Conservation (phyloP, 768 basidiomycete species). For the Coprinopsis marcescibilis region DNA sequence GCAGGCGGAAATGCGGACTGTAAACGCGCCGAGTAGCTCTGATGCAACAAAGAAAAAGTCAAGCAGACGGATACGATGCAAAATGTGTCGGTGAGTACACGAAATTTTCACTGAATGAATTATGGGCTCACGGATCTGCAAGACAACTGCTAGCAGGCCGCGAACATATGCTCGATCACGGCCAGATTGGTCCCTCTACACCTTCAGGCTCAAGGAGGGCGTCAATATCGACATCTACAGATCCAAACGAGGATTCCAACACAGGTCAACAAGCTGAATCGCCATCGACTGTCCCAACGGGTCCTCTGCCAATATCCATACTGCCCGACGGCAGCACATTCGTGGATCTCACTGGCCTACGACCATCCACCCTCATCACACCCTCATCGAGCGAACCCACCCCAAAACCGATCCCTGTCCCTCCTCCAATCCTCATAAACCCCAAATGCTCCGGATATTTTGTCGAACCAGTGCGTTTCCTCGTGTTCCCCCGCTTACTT, state of each 20-base stretch:
- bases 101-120: neutral
- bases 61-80: constrained; percentile 80
- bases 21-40: too few relatives aligned
- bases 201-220: constrained; percentile 29
- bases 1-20: too few relatives aligned
- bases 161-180: constrained; percentile 94
- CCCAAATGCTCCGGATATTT: constrained; percentile 95
- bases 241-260: constrained; percentile 16
- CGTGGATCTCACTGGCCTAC: constrained; percentile 2
- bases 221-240: too few relatives aligned
- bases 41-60: constrained; percentile 49
- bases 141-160: constrained; percentile 82
- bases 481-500: neutral
- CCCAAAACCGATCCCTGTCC: constrained; percentile 28
- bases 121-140: neutral
- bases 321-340: constrained; percentile 1
- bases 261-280: too few relatives aligned
- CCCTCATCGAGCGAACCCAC: constrained; percentile 8
- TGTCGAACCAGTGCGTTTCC: constrained; percentile 75
- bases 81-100: constrained; percentile 71
- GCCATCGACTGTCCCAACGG: too few relatives aligned
- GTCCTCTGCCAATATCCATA: constrained; percentile 35
- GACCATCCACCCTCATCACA: constrained; percentile 1
- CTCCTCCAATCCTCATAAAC: constrained; percentile 68
- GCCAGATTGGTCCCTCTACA: constrained; percentile 66